A percentile compares a stretch with the other conserved stretches of the same genome.
Conservation (phyloP, 306 rosid species). For the Trichosanthes cucumerina region DNA sequence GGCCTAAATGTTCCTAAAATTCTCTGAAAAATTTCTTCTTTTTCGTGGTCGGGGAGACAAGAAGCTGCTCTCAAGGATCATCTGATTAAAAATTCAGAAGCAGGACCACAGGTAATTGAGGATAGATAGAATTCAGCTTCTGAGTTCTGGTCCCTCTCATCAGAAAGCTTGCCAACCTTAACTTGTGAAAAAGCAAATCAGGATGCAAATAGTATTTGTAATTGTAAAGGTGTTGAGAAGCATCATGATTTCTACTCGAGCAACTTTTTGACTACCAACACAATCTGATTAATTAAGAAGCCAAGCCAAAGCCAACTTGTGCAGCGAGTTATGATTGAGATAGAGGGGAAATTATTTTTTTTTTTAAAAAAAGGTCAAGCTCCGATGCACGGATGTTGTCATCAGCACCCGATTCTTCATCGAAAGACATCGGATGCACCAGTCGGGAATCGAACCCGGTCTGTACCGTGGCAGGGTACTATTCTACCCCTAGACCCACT, state of each 20-base stretch:
- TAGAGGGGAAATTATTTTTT: no score
- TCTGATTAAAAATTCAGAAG: not conserved
- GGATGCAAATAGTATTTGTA: not conserved
- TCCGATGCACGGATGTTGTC: not conserved
- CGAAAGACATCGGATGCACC: conserved; percentile 18
- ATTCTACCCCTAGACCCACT: conserved; percentile 94
- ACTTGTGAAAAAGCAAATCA: not conserved
- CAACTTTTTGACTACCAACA: not conserved
- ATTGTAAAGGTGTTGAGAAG: not conserved
- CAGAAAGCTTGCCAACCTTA: not conserved
- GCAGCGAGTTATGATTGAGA: not conserved
- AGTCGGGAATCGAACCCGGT: conserved; percentile 54
- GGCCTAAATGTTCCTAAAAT: not conserved
- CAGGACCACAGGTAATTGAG: not conserved
- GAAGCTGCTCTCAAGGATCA: not conserved
- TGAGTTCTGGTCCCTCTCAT: not conserved
- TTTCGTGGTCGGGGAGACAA: not conserved
- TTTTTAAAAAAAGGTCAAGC: no score
- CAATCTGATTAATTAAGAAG: not conserved
- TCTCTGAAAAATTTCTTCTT: no score
- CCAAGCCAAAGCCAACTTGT: not conserved
- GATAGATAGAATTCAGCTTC: not conserved
- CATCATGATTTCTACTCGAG: not conserved
- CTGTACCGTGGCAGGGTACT: conserved; percentile 72
- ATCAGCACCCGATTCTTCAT: not conserved